Evolutionary conservation across 164 flowering plant species (phyloP).

Genomic region (Piper betle): DNA sequence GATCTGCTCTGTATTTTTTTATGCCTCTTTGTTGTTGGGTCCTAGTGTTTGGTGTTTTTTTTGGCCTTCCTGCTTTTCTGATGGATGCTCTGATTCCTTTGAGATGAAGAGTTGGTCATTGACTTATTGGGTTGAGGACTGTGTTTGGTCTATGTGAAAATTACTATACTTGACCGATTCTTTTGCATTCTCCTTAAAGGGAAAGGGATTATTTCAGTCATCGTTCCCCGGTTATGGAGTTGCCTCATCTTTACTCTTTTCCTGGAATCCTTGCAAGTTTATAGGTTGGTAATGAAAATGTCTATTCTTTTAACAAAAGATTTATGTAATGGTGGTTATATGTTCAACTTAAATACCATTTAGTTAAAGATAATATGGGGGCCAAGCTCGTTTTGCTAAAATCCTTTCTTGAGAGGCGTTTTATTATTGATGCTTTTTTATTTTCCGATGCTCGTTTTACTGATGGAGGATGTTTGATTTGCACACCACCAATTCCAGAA

Average conservation of each 20-base stretch:
- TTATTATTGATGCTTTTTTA: too few relatives aligned
- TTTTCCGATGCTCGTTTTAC: too few relatives aligned
- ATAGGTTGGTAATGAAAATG: not conserved
- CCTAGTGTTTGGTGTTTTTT: not conserved
- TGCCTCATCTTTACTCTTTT: constrained; percentile 1
- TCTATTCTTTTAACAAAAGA: not conserved
- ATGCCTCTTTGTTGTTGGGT: too few relatives aligned
- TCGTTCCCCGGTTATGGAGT: constrained; percentile 1
- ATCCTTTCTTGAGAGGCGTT: too few relatives aligned
- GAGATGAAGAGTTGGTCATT: constrained; percentile 29
- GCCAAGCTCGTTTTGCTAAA: not conserved
- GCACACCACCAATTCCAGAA: too few relatives aligned
- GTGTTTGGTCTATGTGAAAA: constrained; percentile 39
- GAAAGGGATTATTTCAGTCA: constrained; percentile 62
- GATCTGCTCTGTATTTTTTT: not conserved
- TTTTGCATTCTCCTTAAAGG: constrained; percentile 21
- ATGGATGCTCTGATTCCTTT: constrained; percentile 18
- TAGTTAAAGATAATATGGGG: not conserved
- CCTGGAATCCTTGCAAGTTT: not conserved
- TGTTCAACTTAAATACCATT: too few relatives aligned
- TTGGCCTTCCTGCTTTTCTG: constrained; percentile 9
- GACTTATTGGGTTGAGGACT: constrained; percentile 28
- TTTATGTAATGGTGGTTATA: not conserved
- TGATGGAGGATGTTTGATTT: too few relatives aligned
- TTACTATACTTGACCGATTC: constrained; percentile 21